Conservation (phyloP, 2,329 filamentous ascomycete genomes). For the Cytospora chrysosperma region DNA sequence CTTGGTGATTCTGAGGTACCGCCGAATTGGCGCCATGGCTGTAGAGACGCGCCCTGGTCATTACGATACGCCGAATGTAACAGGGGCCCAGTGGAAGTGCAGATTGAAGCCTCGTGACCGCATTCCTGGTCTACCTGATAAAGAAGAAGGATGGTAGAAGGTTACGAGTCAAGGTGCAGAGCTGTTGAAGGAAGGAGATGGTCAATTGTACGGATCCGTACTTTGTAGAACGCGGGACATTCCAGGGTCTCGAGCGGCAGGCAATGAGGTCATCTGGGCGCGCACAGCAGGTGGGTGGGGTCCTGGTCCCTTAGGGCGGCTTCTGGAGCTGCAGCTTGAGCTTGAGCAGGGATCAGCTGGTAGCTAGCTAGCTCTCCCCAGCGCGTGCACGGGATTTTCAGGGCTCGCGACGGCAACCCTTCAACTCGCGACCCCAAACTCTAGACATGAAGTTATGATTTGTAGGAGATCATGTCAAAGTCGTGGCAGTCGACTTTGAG, state of each 20-base stretch:
- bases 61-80: neutral
- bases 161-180: neutral
- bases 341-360: neutral
- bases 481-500: conserved; percentile 73
- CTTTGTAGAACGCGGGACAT: neutral
- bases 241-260: neutral
- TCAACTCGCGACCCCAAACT: neutral
- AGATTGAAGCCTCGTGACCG: neutral
- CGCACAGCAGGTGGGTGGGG: too few species aligned
- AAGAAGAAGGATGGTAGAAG: neutral
- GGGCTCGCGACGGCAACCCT: conserved; percentile 5
- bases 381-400: conserved; percentile 7
- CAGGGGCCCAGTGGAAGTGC: neutral
- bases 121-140: neutral
- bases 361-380: too few species aligned
- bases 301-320: too few species aligned
- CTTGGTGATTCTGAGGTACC: conserved; percentile 89
- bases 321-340: too few species aligned
- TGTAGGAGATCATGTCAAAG: conserved; percentile 43
- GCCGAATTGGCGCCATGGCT: conserved; percentile 79
- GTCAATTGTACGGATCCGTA: too few species aligned
- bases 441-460: conserved; percentile 6
- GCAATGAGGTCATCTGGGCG: neutral
- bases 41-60: neutral
- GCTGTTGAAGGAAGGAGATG: neutral